These are phyloP conservation scores for Vitrella brassicaformis DNA, from an alignment of 73 alveolate species.

Conservation along the genomic window DNA sequence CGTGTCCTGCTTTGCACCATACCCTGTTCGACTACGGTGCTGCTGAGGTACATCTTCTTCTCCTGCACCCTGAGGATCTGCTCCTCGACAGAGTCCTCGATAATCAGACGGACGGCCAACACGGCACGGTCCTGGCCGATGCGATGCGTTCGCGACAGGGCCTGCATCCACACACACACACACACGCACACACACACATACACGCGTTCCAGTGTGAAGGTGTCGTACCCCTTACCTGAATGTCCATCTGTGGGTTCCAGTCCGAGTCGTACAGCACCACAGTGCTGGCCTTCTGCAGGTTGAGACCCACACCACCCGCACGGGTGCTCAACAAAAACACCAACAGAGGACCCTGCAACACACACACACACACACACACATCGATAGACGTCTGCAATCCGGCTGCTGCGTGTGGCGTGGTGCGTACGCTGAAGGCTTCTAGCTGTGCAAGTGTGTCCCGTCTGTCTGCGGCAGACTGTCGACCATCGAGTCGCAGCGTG, in stretches of 20 bases:
- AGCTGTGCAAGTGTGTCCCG: too few relatives aligned
- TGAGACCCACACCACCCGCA: slow-evolving; percentile 96
- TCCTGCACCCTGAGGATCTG: background rate
- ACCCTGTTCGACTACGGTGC: too few relatives aligned
- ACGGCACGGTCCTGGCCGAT: slow-evolving; percentile 14
- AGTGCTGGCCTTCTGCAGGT: slow-evolving; percentile 81
- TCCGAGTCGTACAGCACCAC: slow-evolving; percentile 91
- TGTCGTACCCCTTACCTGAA: slow-evolving; percentile 34
- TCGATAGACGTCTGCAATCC: too few relatives aligned
- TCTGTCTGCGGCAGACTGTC: too few relatives aligned
- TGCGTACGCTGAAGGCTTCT: too few relatives aligned
- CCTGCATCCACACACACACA: slow-evolving; percentile 5
- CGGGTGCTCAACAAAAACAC: slow-evolving; percentile 43
- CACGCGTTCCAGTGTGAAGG: background rate
- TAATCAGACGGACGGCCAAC: background rate
- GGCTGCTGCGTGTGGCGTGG: too few relatives aligned
- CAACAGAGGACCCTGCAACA: too few relatives aligned
- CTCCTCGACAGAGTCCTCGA: background rate
- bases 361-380: too few relatives aligned
- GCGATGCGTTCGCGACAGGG: slow-evolving; percentile 24
- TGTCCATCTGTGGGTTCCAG: slow-evolving; percentile 94
- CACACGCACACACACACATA: background rate
- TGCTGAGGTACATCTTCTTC: too few relatives aligned
- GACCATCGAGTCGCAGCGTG: too few relatives aligned
- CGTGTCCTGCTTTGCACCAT: too few relatives aligned